These are phyloP conservation scores for Terana coerulea DNA, from an alignment of 768 basidiomycete species.

Conservation along the genomic window DNA sequence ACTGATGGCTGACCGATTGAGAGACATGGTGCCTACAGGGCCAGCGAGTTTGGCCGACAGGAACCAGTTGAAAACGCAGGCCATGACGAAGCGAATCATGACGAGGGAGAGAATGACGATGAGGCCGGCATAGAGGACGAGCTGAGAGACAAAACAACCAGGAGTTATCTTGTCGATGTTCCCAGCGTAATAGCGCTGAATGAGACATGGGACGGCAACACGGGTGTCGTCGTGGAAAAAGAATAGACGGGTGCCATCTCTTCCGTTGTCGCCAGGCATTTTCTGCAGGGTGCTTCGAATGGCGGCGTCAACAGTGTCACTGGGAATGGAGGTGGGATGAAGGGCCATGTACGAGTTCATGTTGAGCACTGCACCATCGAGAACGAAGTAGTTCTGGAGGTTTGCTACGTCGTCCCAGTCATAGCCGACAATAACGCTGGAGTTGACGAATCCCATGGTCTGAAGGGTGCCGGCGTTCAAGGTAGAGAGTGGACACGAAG, in stretches of 20 bases:
- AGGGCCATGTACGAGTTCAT: slow-evolving; percentile 79
- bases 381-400: slow-evolving; percentile 74
- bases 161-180: slow-evolving; percentile 96
- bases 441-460: slow-evolving; percentile 62
- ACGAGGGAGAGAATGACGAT: slow-evolving; percentile 91
- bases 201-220: slow-evolving; percentile 74
- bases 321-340: slow-evolving; percentile 59
- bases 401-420: slow-evolving; percentile 83
- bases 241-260: slow-evolving; percentile 89
- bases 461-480: slow-evolving; percentile 57
- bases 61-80: slow-evolving; percentile 96
- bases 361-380: slow-evolving; percentile 94
- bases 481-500: slow-evolving; percentile 62
- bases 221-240: slow-evolving; percentile 63
- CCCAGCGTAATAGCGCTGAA: slow-evolving; percentile 85
- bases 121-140: slow-evolving; percentile 88
- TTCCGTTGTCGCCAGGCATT: slow-evolving; percentile 53
- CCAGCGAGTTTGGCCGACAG: slow-evolving; percentile 78
- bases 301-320: slow-evolving; percentile 77
- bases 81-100: slow-evolving; percentile 91
- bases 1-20: slow-evolving; percentile 83
- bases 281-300: slow-evolving; percentile 69
- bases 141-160: slow-evolving; percentile 87
- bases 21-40: slow-evolving; percentile 64
- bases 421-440: slow-evolving; percentile 74